These are phyloP conservation scores for Fomitopsis serialis DNA, from an alignment of 768 basidiomycete genomes.

Conservation along the genomic window DNA sequence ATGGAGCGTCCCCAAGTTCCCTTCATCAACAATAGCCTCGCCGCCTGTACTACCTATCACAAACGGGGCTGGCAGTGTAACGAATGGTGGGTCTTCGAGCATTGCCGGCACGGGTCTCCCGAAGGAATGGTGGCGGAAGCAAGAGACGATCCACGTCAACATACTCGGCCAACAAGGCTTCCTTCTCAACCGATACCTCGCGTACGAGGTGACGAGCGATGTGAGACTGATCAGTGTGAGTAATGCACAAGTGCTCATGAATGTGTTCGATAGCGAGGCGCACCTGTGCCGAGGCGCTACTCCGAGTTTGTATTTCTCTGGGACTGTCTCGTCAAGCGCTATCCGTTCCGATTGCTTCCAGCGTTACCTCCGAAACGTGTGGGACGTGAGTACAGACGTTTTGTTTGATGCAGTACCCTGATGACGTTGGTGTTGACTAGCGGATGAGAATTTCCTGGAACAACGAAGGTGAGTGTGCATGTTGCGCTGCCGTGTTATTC, in stretches of 20 bases:
- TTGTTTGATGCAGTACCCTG: background rate
- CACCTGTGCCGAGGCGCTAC: slow-evolving; percentile 78
- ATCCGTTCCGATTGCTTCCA: slow-evolving; percentile 90
- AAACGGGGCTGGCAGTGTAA: slow-evolving; percentile 17
- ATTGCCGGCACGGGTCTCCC: slow-evolving; percentile 71
- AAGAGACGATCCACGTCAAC: slow-evolving; percentile 65
- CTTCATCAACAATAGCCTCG: slow-evolving; percentile 10
- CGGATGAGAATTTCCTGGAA: slow-evolving; percentile 88
- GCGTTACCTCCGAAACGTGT: slow-evolving; percentile 88
- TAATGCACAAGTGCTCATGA: slow-evolving; percentile 2
- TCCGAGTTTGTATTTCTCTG: slow-evolving; percentile 91
- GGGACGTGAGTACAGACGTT: slow-evolving; percentile 54
- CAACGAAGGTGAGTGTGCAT: slow-evolving; percentile 61
- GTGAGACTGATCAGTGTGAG: slow-evolving; percentile 36
- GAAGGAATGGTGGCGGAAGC: slow-evolving; percentile 82
- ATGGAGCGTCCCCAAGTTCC: slow-evolving; percentile 28
- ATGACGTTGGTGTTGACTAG: slow-evolving; percentile 29
- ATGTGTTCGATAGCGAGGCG: slow-evolving; percentile 40
- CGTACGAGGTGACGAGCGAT: slow-evolving; percentile 77
- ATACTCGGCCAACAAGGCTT: slow-evolving; percentile 89
- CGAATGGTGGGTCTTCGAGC: slow-evolving; percentile 49
- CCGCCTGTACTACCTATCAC: slow-evolving; percentile 8
- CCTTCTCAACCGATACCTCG: slow-evolving; percentile 80
- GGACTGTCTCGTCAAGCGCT: slow-evolving; percentile 80
- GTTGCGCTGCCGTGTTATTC: background rate